These are phyloP conservation scores for Lipomyces sp. DNA, from an alignment of 805 yeast species.

Conservation along the genomic window DNA sequence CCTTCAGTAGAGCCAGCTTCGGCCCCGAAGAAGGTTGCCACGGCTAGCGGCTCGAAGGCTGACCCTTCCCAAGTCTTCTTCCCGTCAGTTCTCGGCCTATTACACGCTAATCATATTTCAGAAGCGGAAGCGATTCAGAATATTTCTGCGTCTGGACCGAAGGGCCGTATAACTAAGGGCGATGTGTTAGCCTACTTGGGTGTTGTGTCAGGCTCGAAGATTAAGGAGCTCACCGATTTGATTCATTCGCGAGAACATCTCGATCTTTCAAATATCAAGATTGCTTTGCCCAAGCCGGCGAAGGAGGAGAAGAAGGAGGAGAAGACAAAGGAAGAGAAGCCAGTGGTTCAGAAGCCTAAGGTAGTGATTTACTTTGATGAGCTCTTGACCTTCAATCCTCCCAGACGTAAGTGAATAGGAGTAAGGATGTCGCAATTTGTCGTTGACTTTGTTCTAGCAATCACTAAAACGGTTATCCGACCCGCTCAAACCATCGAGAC, in stretches of 20 bases:
- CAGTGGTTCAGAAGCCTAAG: conserved; percentile 37
- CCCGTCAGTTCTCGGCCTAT: conserved; percentile 77
- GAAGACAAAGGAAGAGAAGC: conserved; percentile 8
- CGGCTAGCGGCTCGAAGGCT: conserved; percentile 51
- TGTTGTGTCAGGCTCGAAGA: conserved; percentile 61
- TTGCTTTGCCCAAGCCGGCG: conserved; percentile 42
- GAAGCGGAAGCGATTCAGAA: conserved; percentile 69
- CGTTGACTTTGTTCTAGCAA: conserved; percentile 14
- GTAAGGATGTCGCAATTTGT: background rate
- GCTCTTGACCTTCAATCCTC: conserved; percentile 34
- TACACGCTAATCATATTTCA: conserved; percentile 66
- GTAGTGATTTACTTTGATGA: conserved; percentile 34
- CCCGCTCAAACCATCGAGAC: conserved; percentile 34
- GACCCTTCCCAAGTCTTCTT: conserved; percentile 67
- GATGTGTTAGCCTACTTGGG: conserved; percentile 89
- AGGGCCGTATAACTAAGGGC: conserved; percentile 86
- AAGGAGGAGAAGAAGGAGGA: conserved; percentile 30
- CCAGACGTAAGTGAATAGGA: conserved; percentile 24
- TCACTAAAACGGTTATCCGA: conserved; percentile 28
- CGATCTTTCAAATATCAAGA: conserved; percentile 69
- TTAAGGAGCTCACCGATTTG: conserved; percentile 58
- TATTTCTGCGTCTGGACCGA: conserved; percentile 85
- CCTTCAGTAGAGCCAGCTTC: conserved; percentile 25
- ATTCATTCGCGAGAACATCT: conserved; percentile 63
- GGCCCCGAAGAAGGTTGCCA: conserved; percentile 18